phyloP scores from a whole-genome alignment of 2,329 filamentous ascomycete species.

The Venturia effusa region DNA sequence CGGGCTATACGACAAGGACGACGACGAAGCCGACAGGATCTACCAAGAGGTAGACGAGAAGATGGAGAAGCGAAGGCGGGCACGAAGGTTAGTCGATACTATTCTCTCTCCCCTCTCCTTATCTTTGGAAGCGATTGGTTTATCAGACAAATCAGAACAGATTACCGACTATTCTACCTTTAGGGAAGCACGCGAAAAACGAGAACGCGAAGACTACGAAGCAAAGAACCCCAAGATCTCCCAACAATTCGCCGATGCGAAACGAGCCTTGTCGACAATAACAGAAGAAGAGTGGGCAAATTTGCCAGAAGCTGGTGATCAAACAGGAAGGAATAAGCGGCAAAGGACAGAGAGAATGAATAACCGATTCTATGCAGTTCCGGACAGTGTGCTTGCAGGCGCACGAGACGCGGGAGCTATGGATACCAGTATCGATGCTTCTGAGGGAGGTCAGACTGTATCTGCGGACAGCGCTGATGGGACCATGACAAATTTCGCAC shows the following conservation, averaged over 20 bases:
- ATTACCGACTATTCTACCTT: constrained; percentile 60
- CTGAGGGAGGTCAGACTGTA: constrained; percentile 50
- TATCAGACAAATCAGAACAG: constrained; percentile 56
- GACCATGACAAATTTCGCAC: constrained; percentile 95
- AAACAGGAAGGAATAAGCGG: constrained; percentile 87
- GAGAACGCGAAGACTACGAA: constrained; percentile 91
- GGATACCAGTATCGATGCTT: constrained; percentile 68
- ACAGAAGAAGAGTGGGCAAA: constrained; percentile 95
- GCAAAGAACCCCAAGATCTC: constrained; percentile 96
- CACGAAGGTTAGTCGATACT: constrained; percentile 62
- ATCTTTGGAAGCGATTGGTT: constrained; percentile 32
- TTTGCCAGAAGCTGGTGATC: constrained; percentile 88
- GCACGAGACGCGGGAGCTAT: constrained; percentile 72
- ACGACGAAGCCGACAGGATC: constrained; percentile 94
- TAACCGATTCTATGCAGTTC: constrained; percentile 87
- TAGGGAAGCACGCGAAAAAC: constrained; percentile 88
- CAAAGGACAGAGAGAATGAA: constrained; percentile 49
- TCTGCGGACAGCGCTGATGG: constrained; percentile 53
- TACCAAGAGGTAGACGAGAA: constrained; percentile 94
- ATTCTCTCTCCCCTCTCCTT: constrained; percentile 15
- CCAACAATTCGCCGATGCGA: constrained; percentile 93
- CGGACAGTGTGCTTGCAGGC: constrained; percentile 86
- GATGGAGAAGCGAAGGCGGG: constrained; percentile 83
- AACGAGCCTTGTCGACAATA: constrained; percentile 76
- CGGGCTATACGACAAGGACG: constrained; percentile 92